phyloP scores from a whole-genome alignment of 805 yeast genomes.

The Yamadazyma olivae region DNA sequence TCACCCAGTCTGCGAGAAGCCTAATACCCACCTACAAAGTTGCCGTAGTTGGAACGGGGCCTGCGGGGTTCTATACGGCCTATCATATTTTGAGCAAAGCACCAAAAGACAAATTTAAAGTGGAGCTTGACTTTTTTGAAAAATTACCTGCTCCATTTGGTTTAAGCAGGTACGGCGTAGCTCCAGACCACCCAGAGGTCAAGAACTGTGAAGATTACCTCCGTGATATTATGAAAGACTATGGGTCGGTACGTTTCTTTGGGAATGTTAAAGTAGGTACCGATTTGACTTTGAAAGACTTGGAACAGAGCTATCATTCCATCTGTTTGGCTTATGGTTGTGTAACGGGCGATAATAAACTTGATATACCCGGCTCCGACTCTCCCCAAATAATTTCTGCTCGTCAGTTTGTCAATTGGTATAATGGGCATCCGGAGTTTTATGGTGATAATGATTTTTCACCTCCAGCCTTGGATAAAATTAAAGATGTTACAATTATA shows the following conservation, averaged over 20 bases:
- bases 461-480: conserved; percentile 58
- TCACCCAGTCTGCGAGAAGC: neutral
- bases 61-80: conserved; percentile 93
- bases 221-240: conserved; percentile 39
- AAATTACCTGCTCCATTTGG: conserved; percentile 89
- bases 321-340: conserved; percentile 85
- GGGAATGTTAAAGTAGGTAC: conserved; percentile 74
- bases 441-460: conserved; percentile 18
- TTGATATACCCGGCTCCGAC: conserved; percentile 58
- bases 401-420: conserved; percentile 91
- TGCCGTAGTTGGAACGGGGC: conserved; percentile 93
- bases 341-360: conserved; percentile 50
- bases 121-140: conserved; percentile 76
- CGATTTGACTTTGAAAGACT: conserved; percentile 49
- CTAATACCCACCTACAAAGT: conserved; percentile 30
- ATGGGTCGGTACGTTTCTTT: conserved; percentile 43
- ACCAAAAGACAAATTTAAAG: conserved; percentile 20
- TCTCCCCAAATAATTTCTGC: conserved; percentile 74
- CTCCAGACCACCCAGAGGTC: conserved; percentile 98
- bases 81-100: conserved; percentile 58
- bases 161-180: conserved; percentile 90
- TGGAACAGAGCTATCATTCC: conserved; percentile 62
- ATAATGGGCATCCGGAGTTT: conserved; percentile 78
- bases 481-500: conserved; percentile 69
- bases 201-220: conserved; percentile 79